Conservation (phyloP, 306 rosid genomes). For the Benincasa hispida region DNA sequence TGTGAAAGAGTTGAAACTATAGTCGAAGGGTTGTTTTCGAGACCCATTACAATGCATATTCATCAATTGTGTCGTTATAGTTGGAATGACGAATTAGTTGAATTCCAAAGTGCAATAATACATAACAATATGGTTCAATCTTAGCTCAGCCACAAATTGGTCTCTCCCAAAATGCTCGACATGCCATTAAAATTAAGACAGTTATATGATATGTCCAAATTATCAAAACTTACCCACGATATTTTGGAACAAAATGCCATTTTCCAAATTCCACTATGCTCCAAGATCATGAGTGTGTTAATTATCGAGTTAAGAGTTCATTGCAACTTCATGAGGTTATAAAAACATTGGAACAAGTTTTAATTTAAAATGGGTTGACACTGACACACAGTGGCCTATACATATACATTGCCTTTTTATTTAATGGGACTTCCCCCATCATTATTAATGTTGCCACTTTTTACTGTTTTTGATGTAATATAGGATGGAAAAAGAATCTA, state of each 20-base stretch:
- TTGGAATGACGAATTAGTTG: not conserved
- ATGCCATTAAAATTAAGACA: not conserved
- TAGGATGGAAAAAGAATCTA: not conserved
- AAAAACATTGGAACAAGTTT: not conserved
- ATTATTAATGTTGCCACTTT: not conserved
- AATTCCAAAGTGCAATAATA: not conserved
- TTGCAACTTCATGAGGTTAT: not conserved
- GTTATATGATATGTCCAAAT: not conserved
- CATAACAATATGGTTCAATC: not conserved
- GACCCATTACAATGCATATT: not conserved
- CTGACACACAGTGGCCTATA: not conserved
- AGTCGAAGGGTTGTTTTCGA: not conserved
- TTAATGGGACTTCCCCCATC: not conserved
- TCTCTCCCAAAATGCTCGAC: not conserved
- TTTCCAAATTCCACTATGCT: not conserved
- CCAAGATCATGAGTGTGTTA: not conserved
- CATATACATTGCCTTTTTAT: not conserved
- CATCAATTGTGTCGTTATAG: slow-evolving; percentile 7
- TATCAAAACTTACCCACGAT: not conserved
- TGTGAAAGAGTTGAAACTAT: not conserved
- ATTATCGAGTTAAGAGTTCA: not conserved
- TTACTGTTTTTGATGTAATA: not conserved
- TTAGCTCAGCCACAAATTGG: not conserved
- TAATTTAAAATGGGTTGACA: not conserved
- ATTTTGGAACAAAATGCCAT: not conserved